A percentile compares a stretch with the other conserved stretches of the same genome.
Conservation (phyloP, 1,139 yeast species). For the Casaregolazyma lundiana region DNA sequence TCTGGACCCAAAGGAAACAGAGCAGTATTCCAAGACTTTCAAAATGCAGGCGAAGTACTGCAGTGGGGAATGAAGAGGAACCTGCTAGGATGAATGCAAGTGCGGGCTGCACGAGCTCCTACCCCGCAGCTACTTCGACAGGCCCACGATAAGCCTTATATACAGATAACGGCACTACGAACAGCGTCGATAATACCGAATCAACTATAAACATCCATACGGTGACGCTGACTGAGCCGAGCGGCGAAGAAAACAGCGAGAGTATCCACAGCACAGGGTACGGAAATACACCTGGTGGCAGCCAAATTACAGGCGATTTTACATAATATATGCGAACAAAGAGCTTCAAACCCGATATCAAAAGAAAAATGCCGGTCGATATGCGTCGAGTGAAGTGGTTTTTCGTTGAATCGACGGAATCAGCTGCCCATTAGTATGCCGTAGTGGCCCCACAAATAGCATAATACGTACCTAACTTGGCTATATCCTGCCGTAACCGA, state of each 20-base stretch:
- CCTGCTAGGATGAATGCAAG: background rate
- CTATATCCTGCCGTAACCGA: constrained; percentile 51
- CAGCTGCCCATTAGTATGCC: background rate
- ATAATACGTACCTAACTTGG: constrained; percentile 32
- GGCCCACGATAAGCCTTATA: background rate
- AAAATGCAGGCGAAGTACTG: constrained; percentile 27
- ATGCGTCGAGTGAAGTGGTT: constrained; percentile 35
- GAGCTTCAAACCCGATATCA: constrained; percentile 40
- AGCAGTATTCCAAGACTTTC: constrained; percentile 24
- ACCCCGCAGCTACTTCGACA: background rate
- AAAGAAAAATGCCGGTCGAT: constrained; percentile 26
- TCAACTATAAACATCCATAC: constrained; percentile 36
- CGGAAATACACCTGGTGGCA: constrained; percentile 60
- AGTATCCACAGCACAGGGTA: constrained; percentile 50
- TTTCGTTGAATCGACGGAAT: constrained; percentile 28
- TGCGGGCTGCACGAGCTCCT: background rate
- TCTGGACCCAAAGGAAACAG: constrained; percentile 20
- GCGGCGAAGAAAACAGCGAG: constrained; percentile 56
- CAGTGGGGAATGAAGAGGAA: constrained; percentile 28
- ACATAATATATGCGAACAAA: constrained; percentile 53
- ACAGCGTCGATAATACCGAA: constrained; percentile 22
- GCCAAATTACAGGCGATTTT: constrained; percentile 53
- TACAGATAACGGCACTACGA: constrained; percentile 4
- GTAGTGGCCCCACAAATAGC: background rate
- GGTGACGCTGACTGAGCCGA: constrained; percentile 37